Conservation (phyloP, 1,284 basidiomycete species). For the Earliella scabrosa region DNA sequence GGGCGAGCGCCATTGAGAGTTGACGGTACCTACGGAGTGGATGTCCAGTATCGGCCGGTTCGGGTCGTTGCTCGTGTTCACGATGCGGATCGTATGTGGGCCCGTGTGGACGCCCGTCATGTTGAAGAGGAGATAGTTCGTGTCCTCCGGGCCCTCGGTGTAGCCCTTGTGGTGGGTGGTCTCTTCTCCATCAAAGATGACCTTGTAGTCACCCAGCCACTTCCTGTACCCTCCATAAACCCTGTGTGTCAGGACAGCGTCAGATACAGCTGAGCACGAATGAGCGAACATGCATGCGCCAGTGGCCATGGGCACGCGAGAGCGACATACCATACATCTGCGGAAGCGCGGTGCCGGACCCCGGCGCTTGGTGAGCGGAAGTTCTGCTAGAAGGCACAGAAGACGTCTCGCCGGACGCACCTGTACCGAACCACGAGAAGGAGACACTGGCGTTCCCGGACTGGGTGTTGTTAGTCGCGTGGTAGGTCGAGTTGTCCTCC, state of each 20-base stretch:
- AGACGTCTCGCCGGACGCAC: slow-evolving; percentile 14
- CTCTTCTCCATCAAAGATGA: slow-evolving; percentile 25
- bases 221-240: slow-evolving; percentile 23
- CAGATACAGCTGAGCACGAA: background rate
- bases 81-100: slow-evolving; percentile 24
- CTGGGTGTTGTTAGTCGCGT: slow-evolving; percentile 21
- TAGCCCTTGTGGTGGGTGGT: slow-evolving; percentile 8
- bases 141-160: slow-evolving; percentile 3
- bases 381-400: background rate
- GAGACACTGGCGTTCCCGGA: slow-evolving; percentile 20
- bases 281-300: background rate
- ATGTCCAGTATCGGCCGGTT: slow-evolving; percentile 18
- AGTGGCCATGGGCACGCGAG: background rate
- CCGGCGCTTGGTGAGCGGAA: background rate
- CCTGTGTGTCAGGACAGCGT: slow-evolving; percentile 11
- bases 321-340: slow-evolving; percentile 22
- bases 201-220: slow-evolving; percentile 24
- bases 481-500: slow-evolving; percentile 13
- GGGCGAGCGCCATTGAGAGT: no score
- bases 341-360: background rate
- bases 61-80: slow-evolving; percentile 17
- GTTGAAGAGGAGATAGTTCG: slow-evolving; percentile 21
- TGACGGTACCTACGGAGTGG: slow-evolving; percentile 13
- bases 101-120: slow-evolving; percentile 1
- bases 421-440: slow-evolving; percentile 29